Percentiles rank a stretch among this genome's conserved stretches.
Evolutionary conservation across 2,329 filamentous ascomycete genomes (phyloP).

Genomic region (Trichoderma sp.): DNA sequence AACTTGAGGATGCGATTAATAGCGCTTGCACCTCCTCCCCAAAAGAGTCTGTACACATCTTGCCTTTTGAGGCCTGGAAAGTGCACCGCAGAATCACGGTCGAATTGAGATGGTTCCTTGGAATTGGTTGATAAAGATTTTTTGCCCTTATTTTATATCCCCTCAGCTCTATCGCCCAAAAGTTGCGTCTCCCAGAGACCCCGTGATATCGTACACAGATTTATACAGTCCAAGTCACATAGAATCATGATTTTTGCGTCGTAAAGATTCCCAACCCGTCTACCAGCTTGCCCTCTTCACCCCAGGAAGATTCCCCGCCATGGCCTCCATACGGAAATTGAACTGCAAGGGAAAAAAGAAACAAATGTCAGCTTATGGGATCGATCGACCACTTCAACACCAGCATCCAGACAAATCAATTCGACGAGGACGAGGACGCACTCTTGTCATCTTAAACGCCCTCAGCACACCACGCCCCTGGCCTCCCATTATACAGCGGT

Average conservation of each 20-base stretch:
- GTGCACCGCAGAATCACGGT: not conserved
- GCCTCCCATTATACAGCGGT: constrained; percentile 90
- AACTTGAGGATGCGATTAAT: not conserved
- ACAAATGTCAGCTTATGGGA: not conserved
- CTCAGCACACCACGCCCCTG: constrained; percentile 86
- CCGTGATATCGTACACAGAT: constrained; percentile 13
- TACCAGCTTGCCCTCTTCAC: constrained; percentile 98
- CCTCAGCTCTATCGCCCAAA: not conserved
- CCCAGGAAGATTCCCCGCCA: constrained; percentile 82
- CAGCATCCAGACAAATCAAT: not conserved
- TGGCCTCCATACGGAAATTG: constrained; percentile 87
- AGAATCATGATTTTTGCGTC: not conserved
- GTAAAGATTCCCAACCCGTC: constrained; percentile 23
- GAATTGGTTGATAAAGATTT: not conserved
- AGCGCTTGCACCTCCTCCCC: not conserved
- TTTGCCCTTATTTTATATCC: not conserved
- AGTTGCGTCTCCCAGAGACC: not conserved
- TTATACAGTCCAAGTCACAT: constrained; percentile 4
- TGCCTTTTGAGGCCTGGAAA: not conserved
- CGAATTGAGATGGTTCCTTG: not conserved
- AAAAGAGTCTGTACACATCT: not conserved
- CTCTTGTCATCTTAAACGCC: constrained; percentile 88
- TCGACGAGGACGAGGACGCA: constrained; percentile 39
- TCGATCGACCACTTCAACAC: not conserved
- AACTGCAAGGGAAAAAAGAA: constrained; percentile 59